Conservation (phyloP, 1,139 yeast genomes). For the Kurtzmaniella quercitrusa region DNA sequence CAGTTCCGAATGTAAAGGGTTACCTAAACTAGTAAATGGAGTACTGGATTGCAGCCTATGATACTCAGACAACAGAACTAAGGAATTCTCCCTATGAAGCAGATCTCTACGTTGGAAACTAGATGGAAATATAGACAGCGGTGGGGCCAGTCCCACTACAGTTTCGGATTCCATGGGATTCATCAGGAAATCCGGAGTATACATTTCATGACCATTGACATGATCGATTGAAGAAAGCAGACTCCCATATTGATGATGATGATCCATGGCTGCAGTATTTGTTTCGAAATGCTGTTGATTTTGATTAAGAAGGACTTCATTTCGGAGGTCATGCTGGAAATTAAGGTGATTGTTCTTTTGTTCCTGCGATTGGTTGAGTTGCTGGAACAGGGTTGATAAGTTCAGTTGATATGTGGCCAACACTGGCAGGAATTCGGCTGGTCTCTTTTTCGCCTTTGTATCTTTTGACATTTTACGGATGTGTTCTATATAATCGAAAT, state of each 20-base stretch:
- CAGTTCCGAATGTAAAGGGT: conserved; percentile 1
- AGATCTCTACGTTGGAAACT: not conserved
- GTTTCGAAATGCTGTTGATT: not conserved
- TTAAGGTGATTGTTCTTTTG: not conserved
- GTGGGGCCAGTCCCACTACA: conserved; percentile 1
- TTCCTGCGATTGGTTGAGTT: not conserved
- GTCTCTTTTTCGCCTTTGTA: conserved; percentile 21
- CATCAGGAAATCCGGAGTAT: not conserved
- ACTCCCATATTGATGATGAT: not conserved
- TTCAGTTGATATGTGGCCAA: not conserved
- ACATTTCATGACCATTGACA: not conserved
- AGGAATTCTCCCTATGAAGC: conserved; percentile 4
- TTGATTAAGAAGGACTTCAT: not conserved
- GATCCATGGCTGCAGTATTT: not conserved
- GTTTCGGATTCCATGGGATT: conserved; percentile 1
- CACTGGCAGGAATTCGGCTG: conserved; percentile 34
- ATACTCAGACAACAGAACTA: conserved; percentile 7
- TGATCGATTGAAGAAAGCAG: not conserved
- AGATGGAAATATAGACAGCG: conserved; percentile 1
- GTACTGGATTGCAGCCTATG: conserved; percentile 3
- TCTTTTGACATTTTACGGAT: conserved; percentile 54
- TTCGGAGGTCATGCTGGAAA: not conserved
- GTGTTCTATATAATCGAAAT: conserved; percentile 66
- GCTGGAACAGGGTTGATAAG: not conserved
- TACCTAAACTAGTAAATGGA: conserved; percentile 1